Percentiles rank a stretch among this genome's conserved stretches.
phyloP scores from a whole-genome alignment of 2,329 filamentous ascomycete species.

The Macrophomina pseudophaseolina region DNA sequence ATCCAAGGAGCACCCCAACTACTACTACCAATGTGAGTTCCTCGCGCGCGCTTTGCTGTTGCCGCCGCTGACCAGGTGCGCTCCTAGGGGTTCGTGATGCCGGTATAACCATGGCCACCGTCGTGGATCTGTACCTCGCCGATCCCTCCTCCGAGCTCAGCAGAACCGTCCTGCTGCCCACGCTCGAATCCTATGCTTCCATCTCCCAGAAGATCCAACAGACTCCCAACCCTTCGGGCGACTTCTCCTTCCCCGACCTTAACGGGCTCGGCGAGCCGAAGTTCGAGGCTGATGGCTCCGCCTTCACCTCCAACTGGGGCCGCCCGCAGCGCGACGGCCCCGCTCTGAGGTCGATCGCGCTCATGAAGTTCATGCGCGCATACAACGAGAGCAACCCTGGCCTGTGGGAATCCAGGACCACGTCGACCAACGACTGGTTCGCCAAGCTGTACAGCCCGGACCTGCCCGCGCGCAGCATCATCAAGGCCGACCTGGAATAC shows the following conservation, averaged over 20 bases:
- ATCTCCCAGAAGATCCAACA: constrained; percentile 46
- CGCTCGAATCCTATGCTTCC: constrained; percentile 41
- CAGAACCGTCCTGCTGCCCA: constrained; percentile 34
- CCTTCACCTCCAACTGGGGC: constrained; percentile 47
- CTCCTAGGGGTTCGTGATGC: constrained; percentile 50
- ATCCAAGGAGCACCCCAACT: constrained; percentile 47
- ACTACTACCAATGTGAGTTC: constrained; percentile 51
- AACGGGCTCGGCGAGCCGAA: constrained; percentile 51
- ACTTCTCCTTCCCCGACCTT: constrained; percentile 39
- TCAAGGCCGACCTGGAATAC: constrained; percentile 54
- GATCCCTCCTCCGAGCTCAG: constrained; percentile 37
- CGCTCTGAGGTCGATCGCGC: constrained; percentile 48
- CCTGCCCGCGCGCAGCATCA: constrained; percentile 45
- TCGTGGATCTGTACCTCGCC: constrained; percentile 46
- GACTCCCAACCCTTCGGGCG: constrained; percentile 45
- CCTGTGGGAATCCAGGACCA: constrained; percentile 63
- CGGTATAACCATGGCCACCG: constrained; percentile 48
- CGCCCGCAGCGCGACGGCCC: constrained; percentile 53
- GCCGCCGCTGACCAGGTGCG: not conserved
- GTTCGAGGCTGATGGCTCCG: constrained; percentile 46
- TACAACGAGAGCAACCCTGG: constrained; percentile 48
- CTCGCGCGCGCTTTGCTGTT: not conserved
- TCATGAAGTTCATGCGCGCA: constrained; percentile 48
- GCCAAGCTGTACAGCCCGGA: constrained; percentile 43
- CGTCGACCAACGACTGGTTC: constrained; percentile 52